Evolutionary conservation across 345 rosid species (phyloP), one percentile per base, ranked within the genome.

Genomic region (Ceriops zippeliana): DNA sequence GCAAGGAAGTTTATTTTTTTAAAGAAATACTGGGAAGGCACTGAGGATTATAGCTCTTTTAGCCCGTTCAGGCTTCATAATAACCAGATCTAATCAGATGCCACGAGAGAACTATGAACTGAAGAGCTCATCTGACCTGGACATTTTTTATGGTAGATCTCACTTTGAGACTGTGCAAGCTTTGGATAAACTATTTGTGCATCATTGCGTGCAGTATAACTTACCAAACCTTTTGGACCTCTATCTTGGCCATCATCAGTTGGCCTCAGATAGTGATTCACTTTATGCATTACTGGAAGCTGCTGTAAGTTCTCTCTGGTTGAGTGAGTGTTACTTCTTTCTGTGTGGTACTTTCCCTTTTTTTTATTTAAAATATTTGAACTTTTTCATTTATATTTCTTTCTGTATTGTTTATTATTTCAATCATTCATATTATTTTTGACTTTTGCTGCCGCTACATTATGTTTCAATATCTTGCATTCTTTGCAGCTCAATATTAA

Each of bases 221-320:
- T 84, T 91, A 85, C 98, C 97, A 73, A 86, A 88, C 76, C 89
- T 95, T 78, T 80, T 95, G 86, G 96, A 86, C 73, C 86, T 95
- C 75, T 91, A 90, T 83, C 90, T 90, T 81, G 96, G 86, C 72
- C 89, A 83, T 76, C 88, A 86, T 73, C 76, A 84, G 67, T 70
- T 86, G 91, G 90, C 68, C 76, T 73, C 83, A 35, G 85, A 91
- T 72, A 85, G 73, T 51, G 88, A 85, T 73, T 85, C 85, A 3
- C 83, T 86, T 64, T 51, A 47, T 75, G 81, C 81, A 46, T 78
- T 88, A 61, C 84, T 63, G 75, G 92, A 86, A 81, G 89, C 96
- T 77, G 89, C 90, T 34, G 99, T 95, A 91, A 91, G 99, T 90
- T 83, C 64, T 75, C 80, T 73, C 65, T 32, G 60, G 66, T 58